A percentile compares a stretch with the other conserved stretches of the same genome.
phyloP scores from a whole-genome alignment of 495 filamentous ascomycete genomes.

The Xylaria castorea region DNA sequence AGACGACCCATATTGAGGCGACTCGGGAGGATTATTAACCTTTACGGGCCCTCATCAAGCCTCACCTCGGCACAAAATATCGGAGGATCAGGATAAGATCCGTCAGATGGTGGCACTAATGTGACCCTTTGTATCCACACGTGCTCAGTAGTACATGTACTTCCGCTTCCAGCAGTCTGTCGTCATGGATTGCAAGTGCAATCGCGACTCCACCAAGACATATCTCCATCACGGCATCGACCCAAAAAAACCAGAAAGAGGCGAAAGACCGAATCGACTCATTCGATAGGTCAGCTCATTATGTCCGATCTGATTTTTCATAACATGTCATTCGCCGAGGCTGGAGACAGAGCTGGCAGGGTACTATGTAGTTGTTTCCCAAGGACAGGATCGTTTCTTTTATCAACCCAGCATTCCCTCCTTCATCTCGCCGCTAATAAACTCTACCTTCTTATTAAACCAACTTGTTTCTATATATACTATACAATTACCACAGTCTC shows the following conservation, averaged over 20 bases:
- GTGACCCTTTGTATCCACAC: slow-evolving; percentile 4
- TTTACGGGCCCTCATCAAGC: neutral
- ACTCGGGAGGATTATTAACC: slow-evolving; percentile 4
- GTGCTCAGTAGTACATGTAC: neutral
- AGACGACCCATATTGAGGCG: neutral
- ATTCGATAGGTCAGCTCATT: neutral
- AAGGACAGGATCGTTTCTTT: neutral
- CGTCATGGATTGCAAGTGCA: slow-evolving; percentile 8
- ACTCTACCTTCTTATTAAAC: neutral
- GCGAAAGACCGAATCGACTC: slow-evolving; percentile 20
- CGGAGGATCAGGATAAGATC: neutral
- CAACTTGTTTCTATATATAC: neutral
- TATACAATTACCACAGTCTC: neutral
- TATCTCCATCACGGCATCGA: neutral
- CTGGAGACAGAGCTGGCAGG: neutral
- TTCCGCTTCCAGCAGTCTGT: slow-evolving; percentile 1
- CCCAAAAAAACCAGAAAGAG: slow-evolving; percentile 16
- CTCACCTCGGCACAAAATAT: slow-evolving; percentile 17
- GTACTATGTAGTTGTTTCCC: too few relatives aligned
- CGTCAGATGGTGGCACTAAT: neutral
- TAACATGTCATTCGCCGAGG: slow-evolving; percentile 15
- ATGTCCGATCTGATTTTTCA: slow-evolving; percentile 3
- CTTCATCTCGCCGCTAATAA: slow-evolving; percentile 4
- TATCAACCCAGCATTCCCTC: slow-evolving; percentile 10
- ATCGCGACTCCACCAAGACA: neutral